Evolutionary conservation across 768 basidiomycete genomes (phyloP).

Genomic region (Lyophyllum shimeji): DNA sequence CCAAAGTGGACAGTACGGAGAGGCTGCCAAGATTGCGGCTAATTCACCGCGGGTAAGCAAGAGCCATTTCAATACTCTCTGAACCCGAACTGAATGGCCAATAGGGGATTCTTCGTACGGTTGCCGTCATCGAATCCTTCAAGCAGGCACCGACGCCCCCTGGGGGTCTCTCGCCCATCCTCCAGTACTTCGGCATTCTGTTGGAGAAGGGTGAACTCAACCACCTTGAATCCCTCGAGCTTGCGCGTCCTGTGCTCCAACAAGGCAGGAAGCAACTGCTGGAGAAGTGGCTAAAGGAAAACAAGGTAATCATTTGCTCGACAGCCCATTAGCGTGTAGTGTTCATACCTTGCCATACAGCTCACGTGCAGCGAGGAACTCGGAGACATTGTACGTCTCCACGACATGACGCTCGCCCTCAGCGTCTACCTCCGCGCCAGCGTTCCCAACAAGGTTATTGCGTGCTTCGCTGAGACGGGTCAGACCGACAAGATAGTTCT

Average conservation of each 20-base stretch:
- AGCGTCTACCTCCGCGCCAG: slow-evolving; percentile 98
- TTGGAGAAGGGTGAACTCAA: slow-evolving; percentile 98
- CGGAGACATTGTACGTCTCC: slow-evolving; percentile 90
- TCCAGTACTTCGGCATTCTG: slow-evolving; percentile 98
- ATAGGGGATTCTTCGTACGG: slow-evolving; percentile 89
- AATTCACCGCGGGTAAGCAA: slow-evolving; percentile 84
- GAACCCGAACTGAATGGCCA: slow-evolving; percentile 5
- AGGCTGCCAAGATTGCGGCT: slow-evolving; percentile 97
- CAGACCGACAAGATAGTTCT: slow-evolving; percentile 98
- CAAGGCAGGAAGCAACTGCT: slow-evolving; percentile 96
- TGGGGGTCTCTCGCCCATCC: slow-evolving; percentile 90
- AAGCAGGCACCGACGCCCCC: slow-evolving; percentile 91
- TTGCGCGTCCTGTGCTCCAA: slow-evolving; percentile 92
- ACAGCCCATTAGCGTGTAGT: not conserved
- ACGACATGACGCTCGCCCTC: slow-evolving; percentile 96
- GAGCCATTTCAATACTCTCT: slow-evolving; percentile 15
- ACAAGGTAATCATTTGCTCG: slow-evolving; percentile 64
- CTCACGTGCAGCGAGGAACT: slow-evolving; percentile 98
- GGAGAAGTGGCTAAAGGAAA: slow-evolving; percentile 99
- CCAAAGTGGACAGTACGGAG: slow-evolving; percentile 82
- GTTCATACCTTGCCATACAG: slow-evolving; percentile 36
- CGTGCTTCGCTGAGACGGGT: slow-evolving; percentile 98
- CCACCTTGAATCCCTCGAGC: slow-evolving; percentile 91
- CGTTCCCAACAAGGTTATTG: slow-evolving; percentile 97
- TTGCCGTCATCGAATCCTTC: slow-evolving; percentile 95